phyloP scores from a whole-genome alignment of 805 yeast genomes.

The Vanderwaltozyma yarrowii region DNA sequence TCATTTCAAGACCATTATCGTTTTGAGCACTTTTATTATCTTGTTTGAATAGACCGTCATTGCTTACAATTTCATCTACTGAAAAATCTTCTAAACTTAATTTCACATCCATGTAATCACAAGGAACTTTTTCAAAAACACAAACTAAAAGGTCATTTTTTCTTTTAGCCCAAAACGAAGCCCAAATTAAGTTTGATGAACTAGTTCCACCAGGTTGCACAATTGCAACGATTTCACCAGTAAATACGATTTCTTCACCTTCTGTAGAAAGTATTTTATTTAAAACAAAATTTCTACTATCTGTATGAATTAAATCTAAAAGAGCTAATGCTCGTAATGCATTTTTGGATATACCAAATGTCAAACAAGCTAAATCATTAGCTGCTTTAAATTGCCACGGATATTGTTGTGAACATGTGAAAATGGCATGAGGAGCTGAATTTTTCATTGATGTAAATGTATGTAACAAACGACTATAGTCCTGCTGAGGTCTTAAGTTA shows the following conservation, averaged over 20 bases:
- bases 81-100: conserved; percentile 29
- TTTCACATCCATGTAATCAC: conserved; percentile 52
- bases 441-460: conserved; percentile 59
- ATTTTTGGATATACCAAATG: conserved; percentile 68
- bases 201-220: conserved; percentile 45
- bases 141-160: conserved; percentile 63
- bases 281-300: conserved; percentile 59
- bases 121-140: conserved; percentile 78
- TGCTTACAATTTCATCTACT: conserved; percentile 15
- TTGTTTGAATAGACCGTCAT: conserved; percentile 32
- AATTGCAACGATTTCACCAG: conserved; percentile 82
- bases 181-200: conserved; percentile 51
- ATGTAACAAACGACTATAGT: conserved; percentile 44
- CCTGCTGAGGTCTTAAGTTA: conserved; percentile 12
- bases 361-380: conserved; percentile 79
- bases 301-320: conserved; percentile 68
- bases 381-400: conserved; percentile 83
- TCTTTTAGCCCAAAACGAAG: conserved; percentile 83
- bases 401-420: conserved; percentile 59
- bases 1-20: background rate
- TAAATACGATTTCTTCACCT: conserved; percentile 45
- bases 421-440: conserved; percentile 70
- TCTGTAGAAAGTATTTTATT: conserved; percentile 38
- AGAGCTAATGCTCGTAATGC: conserved; percentile 54
- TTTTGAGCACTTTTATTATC: conserved; percentile 40